Evolutionary conservation across 2,329 filamentous ascomycete genomes (phyloP).

Genomic region (Hypoxylon sp.): DNA sequence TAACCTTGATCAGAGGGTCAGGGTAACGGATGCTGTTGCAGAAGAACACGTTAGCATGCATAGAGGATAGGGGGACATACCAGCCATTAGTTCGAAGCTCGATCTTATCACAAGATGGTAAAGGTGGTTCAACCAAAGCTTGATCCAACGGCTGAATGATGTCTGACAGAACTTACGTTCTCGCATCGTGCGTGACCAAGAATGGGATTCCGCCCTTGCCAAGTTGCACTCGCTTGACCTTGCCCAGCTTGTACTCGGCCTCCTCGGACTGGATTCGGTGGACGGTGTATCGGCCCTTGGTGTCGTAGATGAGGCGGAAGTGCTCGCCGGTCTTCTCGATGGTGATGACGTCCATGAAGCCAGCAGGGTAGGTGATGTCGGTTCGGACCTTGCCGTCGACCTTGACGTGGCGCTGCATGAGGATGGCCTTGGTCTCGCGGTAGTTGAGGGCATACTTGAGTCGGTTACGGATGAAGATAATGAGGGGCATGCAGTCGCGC

Average conservation of each 20-base stretch:
- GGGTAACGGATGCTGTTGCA: conserved; percentile 94
- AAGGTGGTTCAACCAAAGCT: conserved; percentile 84
- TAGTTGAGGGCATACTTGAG: conserved; percentile 99
- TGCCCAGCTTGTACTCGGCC: conserved; percentile 99
- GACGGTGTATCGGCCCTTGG: conserved; percentile 99
- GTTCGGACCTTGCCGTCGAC: conserved; percentile 99
- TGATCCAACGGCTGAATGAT: conserved; percentile 99
- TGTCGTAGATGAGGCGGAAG: conserved; percentile 99
- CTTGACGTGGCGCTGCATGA: conserved; percentile 99
- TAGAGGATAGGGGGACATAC: conserved; percentile 62
- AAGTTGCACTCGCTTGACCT: conserved; percentile 99
- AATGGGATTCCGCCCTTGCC: conserved; percentile 99
- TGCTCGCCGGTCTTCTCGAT: conserved; percentile 99
- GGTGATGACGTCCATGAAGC: conserved; percentile 99
- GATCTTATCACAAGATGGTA: conserved; percentile 53
- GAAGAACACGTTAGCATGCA: conserved; percentile 58
- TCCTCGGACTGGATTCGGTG: conserved; percentile 99
- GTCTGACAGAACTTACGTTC: conserved; percentile 98
- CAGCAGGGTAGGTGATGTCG: conserved; percentile 95
- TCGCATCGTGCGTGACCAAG: conserved; percentile 99
- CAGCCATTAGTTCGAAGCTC: conserved; percentile 66
- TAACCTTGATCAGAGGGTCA: conserved; percentile 98
- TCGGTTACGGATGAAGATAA: conserved; percentile 97
- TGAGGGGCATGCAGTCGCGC: conserved; percentile 97
- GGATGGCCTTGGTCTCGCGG: conserved; percentile 96